Evolutionary conservation across 2,329 filamentous ascomycete species (phyloP), one percentile per base, ranked within the genome.

Genomic region (Cucurbitaria berberidis): DNA sequence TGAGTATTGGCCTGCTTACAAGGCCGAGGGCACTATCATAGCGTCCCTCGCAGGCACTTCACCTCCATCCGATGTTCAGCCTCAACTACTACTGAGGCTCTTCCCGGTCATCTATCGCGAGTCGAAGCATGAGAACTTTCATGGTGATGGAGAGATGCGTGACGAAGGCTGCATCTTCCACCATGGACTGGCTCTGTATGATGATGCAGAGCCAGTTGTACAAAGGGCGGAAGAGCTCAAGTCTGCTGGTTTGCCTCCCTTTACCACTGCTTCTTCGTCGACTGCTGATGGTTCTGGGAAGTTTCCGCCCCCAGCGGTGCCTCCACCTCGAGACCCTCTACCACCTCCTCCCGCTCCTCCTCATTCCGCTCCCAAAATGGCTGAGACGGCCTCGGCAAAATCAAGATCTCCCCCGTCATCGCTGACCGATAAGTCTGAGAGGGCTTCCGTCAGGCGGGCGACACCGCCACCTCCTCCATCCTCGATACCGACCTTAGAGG

Each of bases 21-120:
- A 61, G 36, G 66, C 70, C 53, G 73, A 77, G 48, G 60, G 58
- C 21, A 69, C 66, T 7, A 54, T 68, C 5, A 68, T 70, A 43
- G 59, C 63, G 9, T 70, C 70, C 54, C 35, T 72, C 1, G 59
- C 57, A 22, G 67, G 67, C 40, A 67, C 62, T 5, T 48, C 61
- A 13, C 55, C 55, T 27, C 60, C 64, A 3, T 44, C 59, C 19
- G 68, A 74, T 43, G 72, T 67, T 15, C 52, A 67, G 18, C 76
- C 77, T 10, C 75, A 77, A 61, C 74, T 82, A 8, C 69, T 84
- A 19, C 69, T 84, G 9, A 76, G 81, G 21, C 74, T 82, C 3
- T 81, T 83, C 68, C 82, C 82, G 2, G 78, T 80, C 43, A 80
- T 84, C 36, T 73, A 75, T 41, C 78, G 82, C n/a, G 81, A 84